A percentile compares a stretch with the other conserved stretches of the same genome.
Evolutionary conservation across 345 rosid genomes (phyloP).

Genomic region (Syzygium jambos): DNA sequence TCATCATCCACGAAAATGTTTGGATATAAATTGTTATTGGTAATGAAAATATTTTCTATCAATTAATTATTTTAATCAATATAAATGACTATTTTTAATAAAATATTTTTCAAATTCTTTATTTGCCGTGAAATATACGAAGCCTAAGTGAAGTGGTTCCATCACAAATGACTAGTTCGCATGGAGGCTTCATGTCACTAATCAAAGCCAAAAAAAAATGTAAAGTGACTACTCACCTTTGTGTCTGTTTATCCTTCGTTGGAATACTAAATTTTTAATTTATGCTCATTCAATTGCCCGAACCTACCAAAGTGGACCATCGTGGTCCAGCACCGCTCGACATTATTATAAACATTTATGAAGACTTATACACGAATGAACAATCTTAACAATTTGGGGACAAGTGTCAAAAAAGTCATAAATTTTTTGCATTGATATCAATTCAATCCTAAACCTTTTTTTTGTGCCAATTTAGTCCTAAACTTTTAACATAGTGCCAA

Average conservation of each 20-base stretch:
- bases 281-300: neutral
- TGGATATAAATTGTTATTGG: no score
- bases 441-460: no score
- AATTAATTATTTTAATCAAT: no score
- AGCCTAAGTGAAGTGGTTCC: neutral
- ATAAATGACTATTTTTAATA: no score
- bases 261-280: neutral
- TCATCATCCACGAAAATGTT: no score
- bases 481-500: no score
- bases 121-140: no score
- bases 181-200: neutral
- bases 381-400: neutral
- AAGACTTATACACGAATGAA: neutral
- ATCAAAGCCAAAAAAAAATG: neutral
- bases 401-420: no score
- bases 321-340: accelerated
- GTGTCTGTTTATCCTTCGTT: neutral
- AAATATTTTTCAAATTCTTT: no score
- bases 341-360: neutral
- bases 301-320: neutral
- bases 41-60: no score
- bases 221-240: neutral
- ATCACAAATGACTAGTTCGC: neutral
- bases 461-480: no score
- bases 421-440: accelerated